Conservation (phyloP, 176 grass and related monocot genomes). For the Carex scoparia region DNA sequence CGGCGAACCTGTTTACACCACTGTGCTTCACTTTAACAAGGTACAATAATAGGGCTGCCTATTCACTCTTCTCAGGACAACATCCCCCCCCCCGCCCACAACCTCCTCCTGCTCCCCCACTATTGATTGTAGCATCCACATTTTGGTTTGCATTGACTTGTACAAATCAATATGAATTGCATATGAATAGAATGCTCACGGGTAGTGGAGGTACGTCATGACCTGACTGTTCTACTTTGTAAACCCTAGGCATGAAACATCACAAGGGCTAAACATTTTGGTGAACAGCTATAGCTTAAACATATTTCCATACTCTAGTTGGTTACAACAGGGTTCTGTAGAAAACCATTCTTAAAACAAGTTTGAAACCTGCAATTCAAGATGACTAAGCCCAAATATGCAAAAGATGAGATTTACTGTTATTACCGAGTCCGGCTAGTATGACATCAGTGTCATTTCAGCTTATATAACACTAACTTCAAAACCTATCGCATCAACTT, state of each 20-base stretch:
- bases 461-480: no score
- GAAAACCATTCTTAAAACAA: not conserved
- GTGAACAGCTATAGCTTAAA: not conserved
- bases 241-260: not conserved
- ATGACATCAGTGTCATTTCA: no score
- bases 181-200: conserved; percentile 1
- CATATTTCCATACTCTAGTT: not conserved
- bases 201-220: not conserved
- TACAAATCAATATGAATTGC: not conserved
- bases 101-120: not conserved
- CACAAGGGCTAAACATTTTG: not conserved
- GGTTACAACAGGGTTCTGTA: not conserved
- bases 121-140: not conserved
- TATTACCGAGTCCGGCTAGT: not conserved
- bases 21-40: conserved; percentile 91
- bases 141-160: not conserved
- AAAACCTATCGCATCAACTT: no score
- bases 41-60: conserved; percentile 19
- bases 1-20: conserved; percentile 50
- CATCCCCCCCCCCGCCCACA: not conserved
- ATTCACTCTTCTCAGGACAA: not conserved
- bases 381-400: not conserved
- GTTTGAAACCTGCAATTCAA: not conserved
- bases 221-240: not conserved
- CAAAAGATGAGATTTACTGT: not conserved